phyloP scores from a whole-genome alignment of 371 early-diverging fungal genomes.

The Actinomucor elegans region DNA sequence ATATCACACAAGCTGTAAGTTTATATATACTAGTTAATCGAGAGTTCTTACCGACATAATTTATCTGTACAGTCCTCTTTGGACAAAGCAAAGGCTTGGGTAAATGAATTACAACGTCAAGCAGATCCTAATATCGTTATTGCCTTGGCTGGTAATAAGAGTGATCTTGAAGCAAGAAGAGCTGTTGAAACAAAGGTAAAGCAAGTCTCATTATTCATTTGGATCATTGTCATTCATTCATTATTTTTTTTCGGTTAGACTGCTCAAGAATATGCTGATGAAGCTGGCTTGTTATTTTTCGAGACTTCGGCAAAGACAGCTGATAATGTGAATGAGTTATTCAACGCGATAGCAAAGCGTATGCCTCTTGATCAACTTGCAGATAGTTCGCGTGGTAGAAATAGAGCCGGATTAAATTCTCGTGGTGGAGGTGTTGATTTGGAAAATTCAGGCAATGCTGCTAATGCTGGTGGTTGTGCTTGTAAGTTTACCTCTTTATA shows the following conservation, averaged over 20 bases:
- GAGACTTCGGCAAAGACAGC: slow-evolving; percentile 95
- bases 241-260: slow-evolving; percentile 66
- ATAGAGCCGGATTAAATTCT: slow-evolving; percentile 31
- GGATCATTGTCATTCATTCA: no score
- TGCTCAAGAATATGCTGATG: slow-evolving; percentile 87
- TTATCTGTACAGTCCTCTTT: slow-evolving; percentile 70
- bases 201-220: no score
- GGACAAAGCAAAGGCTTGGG: slow-evolving; percentile 97
- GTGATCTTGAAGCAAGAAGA: slow-evolving; percentile 77
- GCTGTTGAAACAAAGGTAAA: slow-evolving; percentile 69
- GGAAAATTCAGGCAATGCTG: slow-evolving; percentile 32
- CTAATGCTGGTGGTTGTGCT: slow-evolving; percentile 43
- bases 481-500: no score
- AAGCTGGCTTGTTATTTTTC: slow-evolving; percentile 84
- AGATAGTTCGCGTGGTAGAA: slow-evolving; percentile 36
- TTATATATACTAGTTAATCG: neutral
- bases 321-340: slow-evolving; percentile 82
- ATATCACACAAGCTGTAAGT: slow-evolving; percentile 89
- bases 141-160: slow-evolving; percentile 95
- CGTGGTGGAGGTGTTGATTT: slow-evolving; percentile 46
- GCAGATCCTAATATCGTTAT: slow-evolving; percentile 94
- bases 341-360: slow-evolving; percentile 63
- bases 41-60: neutral
- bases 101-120: slow-evolving; percentile 94
- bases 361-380: slow-evolving; percentile 51